A percentile compares a stretch with the other conserved stretches of the same genome.
These are phyloP conservation scores for Vitis hybrid DNA, from an alignment of 177 flowering plant genomes.

Conservation along the genomic window DNA sequence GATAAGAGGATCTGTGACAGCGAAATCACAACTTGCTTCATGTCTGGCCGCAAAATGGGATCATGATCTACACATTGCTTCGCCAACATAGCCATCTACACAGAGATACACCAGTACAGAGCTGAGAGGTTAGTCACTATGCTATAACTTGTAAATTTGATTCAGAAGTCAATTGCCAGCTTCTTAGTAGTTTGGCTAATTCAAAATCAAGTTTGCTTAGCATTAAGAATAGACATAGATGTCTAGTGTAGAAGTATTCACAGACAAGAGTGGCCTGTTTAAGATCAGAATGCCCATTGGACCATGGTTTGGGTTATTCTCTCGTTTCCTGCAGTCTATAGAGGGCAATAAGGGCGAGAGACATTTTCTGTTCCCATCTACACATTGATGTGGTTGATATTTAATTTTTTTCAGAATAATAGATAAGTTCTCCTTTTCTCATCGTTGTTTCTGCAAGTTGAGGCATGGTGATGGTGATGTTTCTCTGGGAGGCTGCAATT, in stretches of 20 bases:
- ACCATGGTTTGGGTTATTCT: neutral
- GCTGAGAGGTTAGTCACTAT: constrained; percentile 9
- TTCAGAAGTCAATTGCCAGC: neutral
- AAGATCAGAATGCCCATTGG: neutral
- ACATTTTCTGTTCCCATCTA: neutral
- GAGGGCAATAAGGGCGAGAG: neutral
- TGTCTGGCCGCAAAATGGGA: constrained; percentile 88
- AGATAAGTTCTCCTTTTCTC: neutral
- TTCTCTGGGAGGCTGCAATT: neutral
- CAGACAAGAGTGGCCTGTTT: neutral
- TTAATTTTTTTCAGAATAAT: neutral
- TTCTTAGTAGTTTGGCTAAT: neutral
- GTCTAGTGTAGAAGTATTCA: neutral
- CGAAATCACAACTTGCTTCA: constrained; percentile 90
- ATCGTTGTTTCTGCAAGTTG: neutral
- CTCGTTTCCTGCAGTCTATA: neutral
- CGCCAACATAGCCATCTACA: constrained; percentile 81
- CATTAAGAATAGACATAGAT: neutral
- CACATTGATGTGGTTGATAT: neutral
- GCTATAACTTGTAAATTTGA: neutral
- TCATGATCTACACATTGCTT: constrained; percentile 95
- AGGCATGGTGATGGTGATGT: neutral
- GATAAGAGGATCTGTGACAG: constrained; percentile 87
- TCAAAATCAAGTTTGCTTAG: neutral
- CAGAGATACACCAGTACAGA: neutral